These are phyloP conservation scores for Chlorophyllum brunneum DNA, from an alignment of 768 basidiomycete species.

Conservation along the genomic window DNA sequence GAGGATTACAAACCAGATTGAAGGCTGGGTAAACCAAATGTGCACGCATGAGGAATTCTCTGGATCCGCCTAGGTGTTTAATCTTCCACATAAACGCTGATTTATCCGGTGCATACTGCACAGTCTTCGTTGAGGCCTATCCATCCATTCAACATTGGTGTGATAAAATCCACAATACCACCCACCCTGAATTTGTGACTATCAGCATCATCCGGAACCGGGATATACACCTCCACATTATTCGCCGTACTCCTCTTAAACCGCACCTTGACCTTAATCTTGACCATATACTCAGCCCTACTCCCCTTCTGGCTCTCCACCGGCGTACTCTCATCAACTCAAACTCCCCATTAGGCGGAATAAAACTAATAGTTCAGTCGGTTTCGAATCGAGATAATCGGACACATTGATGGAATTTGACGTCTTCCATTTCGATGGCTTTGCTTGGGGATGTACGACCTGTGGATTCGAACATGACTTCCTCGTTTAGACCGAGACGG, in stretches of 20 bases:
- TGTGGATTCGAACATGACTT: conserved; percentile 99
- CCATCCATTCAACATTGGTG: background rate
- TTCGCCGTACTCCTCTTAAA: conserved; percentile 98
- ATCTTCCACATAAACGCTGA: conserved; percentile 99
- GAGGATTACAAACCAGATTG: conserved; percentile 67
- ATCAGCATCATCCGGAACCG: conserved; percentile 98
- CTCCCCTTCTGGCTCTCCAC: conserved; percentile 94
- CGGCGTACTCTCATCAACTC: conserved; percentile 95
- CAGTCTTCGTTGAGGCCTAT: conserved; percentile 89
- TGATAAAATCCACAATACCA: conserved; percentile 2
- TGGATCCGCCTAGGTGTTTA: conserved; percentile 92
- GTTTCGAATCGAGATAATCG: conserved; percentile 96
- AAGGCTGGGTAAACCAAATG: conserved; percentile 94
- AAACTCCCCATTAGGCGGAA: conserved; percentile 98
- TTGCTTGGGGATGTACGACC: conserved; percentile 94
- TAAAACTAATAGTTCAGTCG: conserved; percentile 98
- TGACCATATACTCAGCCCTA: conserved; percentile 93
- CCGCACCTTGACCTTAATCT: conserved; percentile 91
- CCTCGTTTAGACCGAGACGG: conserved; percentile 93
- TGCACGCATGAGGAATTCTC: conserved; percentile 97
- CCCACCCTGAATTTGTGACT: conserved; percentile 93
- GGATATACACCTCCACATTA: conserved; percentile 97
- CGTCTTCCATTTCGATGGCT: conserved; percentile 99
- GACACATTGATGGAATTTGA: conserved; percentile 99
- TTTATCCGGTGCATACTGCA: conserved; percentile 97